Percentiles rank a stretch among this genome's conserved stretches.
Evolutionary conservation across 2,329 filamentous ascomycete species (phyloP).

Genomic region (Uncinocarpus reesii): DNA sequence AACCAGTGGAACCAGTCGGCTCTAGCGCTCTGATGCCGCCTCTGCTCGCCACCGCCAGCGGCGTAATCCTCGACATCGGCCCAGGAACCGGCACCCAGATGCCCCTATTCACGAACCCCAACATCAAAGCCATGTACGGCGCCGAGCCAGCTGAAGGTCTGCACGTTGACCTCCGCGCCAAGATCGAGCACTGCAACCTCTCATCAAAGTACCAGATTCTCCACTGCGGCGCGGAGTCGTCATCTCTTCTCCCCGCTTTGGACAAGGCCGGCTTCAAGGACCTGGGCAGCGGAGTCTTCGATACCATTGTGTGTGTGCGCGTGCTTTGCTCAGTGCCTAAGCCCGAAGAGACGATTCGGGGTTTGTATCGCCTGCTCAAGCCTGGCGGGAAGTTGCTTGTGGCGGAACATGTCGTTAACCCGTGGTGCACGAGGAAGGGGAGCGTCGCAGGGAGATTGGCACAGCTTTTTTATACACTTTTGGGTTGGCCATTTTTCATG

Average conservation of each 20-base stretch:
- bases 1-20: conserved; percentile 17
- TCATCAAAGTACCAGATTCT: conserved; percentile 42
- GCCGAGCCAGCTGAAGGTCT: conserved; percentile 44
- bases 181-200: conserved; percentile 35
- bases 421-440: conserved; percentile 40
- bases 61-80: conserved; percentile 41
- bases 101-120: conserved; percentile 34
- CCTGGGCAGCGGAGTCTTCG: conserved; percentile 35
- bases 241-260: conserved; percentile 38
- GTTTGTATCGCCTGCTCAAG: conserved; percentile 43
- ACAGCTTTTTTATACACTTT: conserved; percentile 38
- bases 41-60: conserved; percentile 32
- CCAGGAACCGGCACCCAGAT: conserved; percentile 46
- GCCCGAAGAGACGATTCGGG: conserved; percentile 36
- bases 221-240: conserved; percentile 38
- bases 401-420: conserved; percentile 47
- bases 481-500: conserved; percentile 45
- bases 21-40: conserved; percentile 34
- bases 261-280: conserved; percentile 28
- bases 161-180: conserved; percentile 36
- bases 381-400: conserved; percentile 47
- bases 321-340: conserved; percentile 47
- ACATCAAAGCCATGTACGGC: conserved; percentile 43
- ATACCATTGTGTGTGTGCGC: conserved; percentile 45
- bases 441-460: conserved; percentile 36